phyloP scores from a whole-genome alignment of 345 rosid genomes.

The Syzygium aqueum region DNA sequence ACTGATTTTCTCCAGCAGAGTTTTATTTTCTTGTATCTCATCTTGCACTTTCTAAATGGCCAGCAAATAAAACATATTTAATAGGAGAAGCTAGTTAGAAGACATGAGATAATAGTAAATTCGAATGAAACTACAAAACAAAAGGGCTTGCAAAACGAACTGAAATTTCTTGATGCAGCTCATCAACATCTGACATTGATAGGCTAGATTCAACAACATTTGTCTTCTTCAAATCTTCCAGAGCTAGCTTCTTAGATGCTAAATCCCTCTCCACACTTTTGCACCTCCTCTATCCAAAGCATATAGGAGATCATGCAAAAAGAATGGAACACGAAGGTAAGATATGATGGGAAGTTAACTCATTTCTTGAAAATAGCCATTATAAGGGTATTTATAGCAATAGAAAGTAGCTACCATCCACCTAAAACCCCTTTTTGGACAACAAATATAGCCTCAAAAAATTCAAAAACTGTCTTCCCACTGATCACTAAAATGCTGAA shows the following conservation, averaged over 20 bases:
- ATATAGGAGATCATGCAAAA: not conserved
- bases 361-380: not conserved
- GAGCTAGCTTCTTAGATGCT: conserved; percentile 39
- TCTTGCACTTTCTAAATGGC: conserved; percentile 33
- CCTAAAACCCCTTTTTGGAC: not conserved
- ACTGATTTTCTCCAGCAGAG: conserved; percentile 31
- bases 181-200: conserved; percentile 54
- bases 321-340: not conserved
- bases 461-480: not conserved
- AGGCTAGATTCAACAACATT: conserved; percentile 31
- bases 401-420: not conserved
- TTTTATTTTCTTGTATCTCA: conserved; percentile 46
- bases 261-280: conserved; percentile 29
- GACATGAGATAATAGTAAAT: not conserved
- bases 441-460: not conserved
- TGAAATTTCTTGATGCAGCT: conserved; percentile 70
- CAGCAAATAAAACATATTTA: not conserved
- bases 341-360: not conserved
- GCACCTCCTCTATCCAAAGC: conserved; percentile 41
- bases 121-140: not conserved
- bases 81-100: not conserved
- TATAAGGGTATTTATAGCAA: not conserved
- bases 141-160: conserved; percentile 31
- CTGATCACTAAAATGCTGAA: not conserved
- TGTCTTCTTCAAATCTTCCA: conserved; percentile 54